Base-by-base conservation (phyloP, 75 land plant genomes). In the Chamaecyparis obtusa region DNA sequence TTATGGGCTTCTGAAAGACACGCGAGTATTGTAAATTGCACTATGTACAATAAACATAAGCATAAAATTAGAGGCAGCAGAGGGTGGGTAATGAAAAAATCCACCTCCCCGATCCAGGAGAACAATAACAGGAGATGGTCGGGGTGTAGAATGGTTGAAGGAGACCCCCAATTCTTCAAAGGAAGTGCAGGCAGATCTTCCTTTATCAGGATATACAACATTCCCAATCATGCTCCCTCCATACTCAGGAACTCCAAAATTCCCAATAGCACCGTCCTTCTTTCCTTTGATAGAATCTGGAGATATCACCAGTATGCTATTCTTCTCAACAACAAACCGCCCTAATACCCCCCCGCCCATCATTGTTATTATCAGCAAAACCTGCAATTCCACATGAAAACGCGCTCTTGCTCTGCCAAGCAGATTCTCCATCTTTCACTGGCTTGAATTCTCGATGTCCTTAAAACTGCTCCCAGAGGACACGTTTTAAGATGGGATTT, bases 211-310 rank as follows among this genome's bases (percentile, higher is more conserved):
- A 71, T 92, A 89, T 44, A 86, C 43, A 44, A 94, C 91, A 27
- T 74, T 72, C 17, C 94, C 94, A 6, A 87, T 84, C 90, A 94
- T 84, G 36, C 92, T 87, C 49, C 93, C 95, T 39, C 95, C 95
- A 87, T 94, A 94, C 84, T 92, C 85, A 15, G 95, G 95, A 27
- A 92, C 90, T 15, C 95, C 95, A 87, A 93, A 94, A 86, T 93
- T 94, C 32, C 92, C 95, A 55, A 94, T 93, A n/a, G 95, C 95
- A 80, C 91, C 88, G 55, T 94, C 91, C 83, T 89, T 87, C 56
- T 79, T 88, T 8, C 90, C 93, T 39, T 77, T 80, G 14, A 93
- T 48, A n/a, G 92, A 86, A 1, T 88, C 90, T 37, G 95, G 95
- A 27, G 90, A 64, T 7, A 92, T 55, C 80, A 94, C 93, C 24